These are phyloP conservation scores for Backusella luteola DNA, from an alignment of 192 early-diverging fungal species.

Conservation along the genomic window DNA sequence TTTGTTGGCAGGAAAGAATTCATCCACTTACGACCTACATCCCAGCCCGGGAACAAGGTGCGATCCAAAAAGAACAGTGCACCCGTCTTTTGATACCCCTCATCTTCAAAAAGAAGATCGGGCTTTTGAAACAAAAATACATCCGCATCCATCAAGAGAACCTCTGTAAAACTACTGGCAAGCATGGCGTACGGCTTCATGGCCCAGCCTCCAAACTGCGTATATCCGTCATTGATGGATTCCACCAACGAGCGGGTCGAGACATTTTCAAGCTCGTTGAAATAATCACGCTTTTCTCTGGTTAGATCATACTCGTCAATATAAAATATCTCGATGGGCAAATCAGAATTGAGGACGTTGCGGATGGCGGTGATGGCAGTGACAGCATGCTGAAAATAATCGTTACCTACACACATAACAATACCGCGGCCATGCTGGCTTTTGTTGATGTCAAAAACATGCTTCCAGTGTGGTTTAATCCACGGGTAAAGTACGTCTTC, in stretches of 20 bases:
- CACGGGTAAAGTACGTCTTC: conserved; percentile 42
- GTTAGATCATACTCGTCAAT: conserved; percentile 44
- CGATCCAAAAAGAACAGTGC: conserved; percentile 65
- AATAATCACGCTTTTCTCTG: conserved; percentile 17
- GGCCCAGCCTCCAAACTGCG: conserved; percentile 55
- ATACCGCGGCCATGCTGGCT: conserved; percentile 38
- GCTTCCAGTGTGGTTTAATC: conserved; percentile 31
- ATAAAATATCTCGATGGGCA: conserved; percentile 64
- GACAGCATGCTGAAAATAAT: conserved; percentile 41
- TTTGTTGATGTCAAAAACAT: conserved; percentile 37
- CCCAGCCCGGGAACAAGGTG: conserved; percentile 42
- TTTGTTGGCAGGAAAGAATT: conserved; percentile 46
- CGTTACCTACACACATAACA: conserved; percentile 49
- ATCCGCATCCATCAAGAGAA: conserved; percentile 71
- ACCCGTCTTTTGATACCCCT: conserved; percentile 47
- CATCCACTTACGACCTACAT: conserved; percentile 42
- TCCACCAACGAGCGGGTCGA: conserved; percentile 25
- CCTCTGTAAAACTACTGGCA: conserved; percentile 56
- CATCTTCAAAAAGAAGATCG: conserved; percentile 46
- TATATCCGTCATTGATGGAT: conserved; percentile 36
- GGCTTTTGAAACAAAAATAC: conserved; percentile 65
- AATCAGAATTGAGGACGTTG: conserved; percentile 34
- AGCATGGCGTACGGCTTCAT: conserved; percentile 69
- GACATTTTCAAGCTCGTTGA: conserved; percentile 13
- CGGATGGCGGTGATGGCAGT: conserved; percentile 43